Conservation (phyloP, 73 alveolate species). For the Uronychia setigera region DNA sequence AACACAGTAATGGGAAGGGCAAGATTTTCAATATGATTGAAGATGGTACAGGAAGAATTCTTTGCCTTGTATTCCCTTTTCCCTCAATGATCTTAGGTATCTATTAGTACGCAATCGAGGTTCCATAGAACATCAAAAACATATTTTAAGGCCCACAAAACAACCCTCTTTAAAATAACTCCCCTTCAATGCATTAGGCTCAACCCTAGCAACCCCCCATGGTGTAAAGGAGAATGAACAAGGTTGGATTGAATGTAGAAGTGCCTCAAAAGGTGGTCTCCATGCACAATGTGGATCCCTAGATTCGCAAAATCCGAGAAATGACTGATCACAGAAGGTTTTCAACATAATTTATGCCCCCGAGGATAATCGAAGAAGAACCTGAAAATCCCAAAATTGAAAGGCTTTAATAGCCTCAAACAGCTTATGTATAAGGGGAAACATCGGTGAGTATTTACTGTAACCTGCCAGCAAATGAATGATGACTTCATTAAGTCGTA, state of each 20-base stretch:
- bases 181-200: too few relatives aligned
- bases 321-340: not conserved
- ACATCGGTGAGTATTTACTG: not conserved
- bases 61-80: too few relatives aligned
- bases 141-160: too few relatives aligned
- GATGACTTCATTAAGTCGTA: not conserved
- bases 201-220: too few relatives aligned
- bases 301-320: not conserved
- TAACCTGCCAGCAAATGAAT: not conserved
- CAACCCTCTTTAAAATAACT: too few relatives aligned
- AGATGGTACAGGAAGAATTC: too few relatives aligned
- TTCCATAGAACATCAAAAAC: too few relatives aligned
- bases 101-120: too few relatives aligned
- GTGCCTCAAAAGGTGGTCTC: not conserved
- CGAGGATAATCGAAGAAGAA: not conserved
- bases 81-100: too few relatives aligned
- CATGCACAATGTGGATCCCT: not conserved
- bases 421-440: not conserved
- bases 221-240: not conserved
- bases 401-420: not conserved
- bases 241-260: not conserved
- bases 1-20: too few relatives aligned
- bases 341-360: not conserved
- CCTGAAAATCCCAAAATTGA: not conserved
- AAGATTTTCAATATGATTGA: too few relatives aligned